Conservation (phyloP, 78 protist genomes). For the Planoprotostelium fungivorum region DNA sequence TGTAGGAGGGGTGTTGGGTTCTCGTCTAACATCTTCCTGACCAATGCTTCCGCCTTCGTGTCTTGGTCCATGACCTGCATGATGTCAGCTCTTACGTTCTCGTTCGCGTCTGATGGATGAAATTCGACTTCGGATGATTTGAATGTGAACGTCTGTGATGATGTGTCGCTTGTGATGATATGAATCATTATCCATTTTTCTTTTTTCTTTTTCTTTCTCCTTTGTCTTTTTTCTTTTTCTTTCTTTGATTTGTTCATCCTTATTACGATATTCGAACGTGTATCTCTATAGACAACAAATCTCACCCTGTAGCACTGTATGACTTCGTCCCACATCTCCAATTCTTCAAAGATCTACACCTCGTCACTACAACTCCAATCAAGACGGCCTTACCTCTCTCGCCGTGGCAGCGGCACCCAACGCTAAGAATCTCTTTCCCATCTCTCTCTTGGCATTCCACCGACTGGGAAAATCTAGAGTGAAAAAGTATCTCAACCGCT, state of each 20-base stretch:
- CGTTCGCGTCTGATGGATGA: too few relatives aligned
- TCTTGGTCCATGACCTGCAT: conserved; percentile 39
- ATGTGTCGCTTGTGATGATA: too few relatives aligned
- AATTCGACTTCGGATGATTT: too few relatives aligned
- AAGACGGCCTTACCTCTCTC: conserved; percentile 7
- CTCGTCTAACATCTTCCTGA: conserved; percentile 12
- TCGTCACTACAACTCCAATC: not conserved
- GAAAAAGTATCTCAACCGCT: conserved; percentile 21
- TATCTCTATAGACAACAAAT: too few relatives aligned
- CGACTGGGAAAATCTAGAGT: conserved; percentile 35
- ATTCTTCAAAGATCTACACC: conserved; percentile 46
- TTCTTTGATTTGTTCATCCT: too few relatives aligned
- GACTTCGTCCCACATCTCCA: conserved; percentile 74
- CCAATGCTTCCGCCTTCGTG: conserved; percentile 56
- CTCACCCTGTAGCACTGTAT: conserved; percentile 51
- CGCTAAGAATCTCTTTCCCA: conserved; percentile 41
- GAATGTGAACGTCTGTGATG: too few relatives aligned
- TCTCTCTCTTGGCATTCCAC: conserved; percentile 51
- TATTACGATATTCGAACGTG: too few relatives aligned
- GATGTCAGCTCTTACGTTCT: too few relatives aligned
- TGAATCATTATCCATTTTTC: too few relatives aligned
- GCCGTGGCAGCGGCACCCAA: conserved; percentile 70
- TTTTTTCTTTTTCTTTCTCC: too few relatives aligned
- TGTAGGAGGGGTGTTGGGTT: conserved; percentile 51
- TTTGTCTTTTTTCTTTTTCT: too few relatives aligned